Base-by-base conservation (phyloP, 2,329 filamentous ascomycete species). In the Aspergillus sp. region DNA sequence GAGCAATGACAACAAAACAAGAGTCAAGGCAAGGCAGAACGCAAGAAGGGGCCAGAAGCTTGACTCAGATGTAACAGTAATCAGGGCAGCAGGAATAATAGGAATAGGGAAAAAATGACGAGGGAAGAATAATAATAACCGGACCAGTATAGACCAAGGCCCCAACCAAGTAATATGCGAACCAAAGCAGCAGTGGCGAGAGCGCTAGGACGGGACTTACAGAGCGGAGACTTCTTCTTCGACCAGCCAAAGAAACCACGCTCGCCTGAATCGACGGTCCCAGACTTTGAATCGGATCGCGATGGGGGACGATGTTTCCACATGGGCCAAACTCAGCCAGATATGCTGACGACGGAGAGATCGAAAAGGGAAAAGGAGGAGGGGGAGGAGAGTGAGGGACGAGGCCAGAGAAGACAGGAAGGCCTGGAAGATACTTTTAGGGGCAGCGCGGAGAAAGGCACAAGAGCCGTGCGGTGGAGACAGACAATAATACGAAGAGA, bases 271-370 rank as follows among this genome's bases (percentile, higher is more conserved):
- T 75, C 70, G 63, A 51, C 49, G 61, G 60, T 73, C 66, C 71
- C 72, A 68, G 71, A 66, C 61, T 68, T 68, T 61, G 70, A 68
- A 66, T 76, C 72, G 63, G 70, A 72, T 73, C 70, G 74, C 69
- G 73, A 68, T 57, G 73, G 72, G 51, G 68, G 67, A 59, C 71
- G 72, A 68, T 72, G 70, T 70, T 75, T 76, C 74, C 74, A 76
- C 74, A 76, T 76, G 67, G 67, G 63, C 59, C 59, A 40, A 41
- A 42, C 34, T 51, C 48, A 47, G 48, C 57, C 58, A 64, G 33
- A 49, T 37, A 41, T 52, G 57, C 56, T 61, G 62, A 60, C 41
- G 54, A 56, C 58, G 56, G 47, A 59, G 53, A 58, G 59, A 58
- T 48, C 42, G 8, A 59, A 60, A 61, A 57, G 60, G 46, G 37